Base-by-base conservation (phyloP, 1,139 yeast species). In the Blastobotrys buckinghamii region DNA sequence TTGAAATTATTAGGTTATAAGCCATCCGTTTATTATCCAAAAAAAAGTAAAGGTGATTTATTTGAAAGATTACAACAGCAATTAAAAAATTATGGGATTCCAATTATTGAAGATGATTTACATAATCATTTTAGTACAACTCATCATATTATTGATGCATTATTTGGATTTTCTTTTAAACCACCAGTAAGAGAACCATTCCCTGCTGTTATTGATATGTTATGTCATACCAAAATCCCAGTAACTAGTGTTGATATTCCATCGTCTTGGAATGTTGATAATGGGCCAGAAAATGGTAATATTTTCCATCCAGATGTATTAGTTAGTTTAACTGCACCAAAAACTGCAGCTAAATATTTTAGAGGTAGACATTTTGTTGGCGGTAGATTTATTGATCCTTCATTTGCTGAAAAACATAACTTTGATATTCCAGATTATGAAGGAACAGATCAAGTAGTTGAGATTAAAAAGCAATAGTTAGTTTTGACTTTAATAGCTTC, bases 261-360 rank as follows among this genome's bases (percentile, higher is more conserved):
- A 0, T 84, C 95, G 0, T 96, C 97, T 0, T 92, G 98, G 98
- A 94, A 89, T 62, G 97, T 92, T 6, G 95, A 92, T 61, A 62
- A 74, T 4, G 98, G 98, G 0, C 96, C 95, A 0, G 69, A 65
- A 2, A 63, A 66, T 0, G 67, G 64, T 6, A 65, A 66, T 42
- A 62, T 59, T 19, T 72, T 69, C 53, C 49, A 50, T 27, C 96
- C 98, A 0, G 67, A 75, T 6, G 79, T 81, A 57, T 71, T 92
- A 49, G 80, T 92, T 8, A 85, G 96, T 46, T 70, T 92, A 49
- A 90, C 97, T 0, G 97, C 96, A 0, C 98, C 98, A 5, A 92
- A 92, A 62, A 95, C 95, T 0, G 89, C 95, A 49, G 80, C 95
- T 5, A 60, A 63, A 42, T 69, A 67, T 52, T 77, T 86, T 54